phyloP scores from a whole-genome alignment of 78 protist species.

The Emiliania huxleyi region DNA sequence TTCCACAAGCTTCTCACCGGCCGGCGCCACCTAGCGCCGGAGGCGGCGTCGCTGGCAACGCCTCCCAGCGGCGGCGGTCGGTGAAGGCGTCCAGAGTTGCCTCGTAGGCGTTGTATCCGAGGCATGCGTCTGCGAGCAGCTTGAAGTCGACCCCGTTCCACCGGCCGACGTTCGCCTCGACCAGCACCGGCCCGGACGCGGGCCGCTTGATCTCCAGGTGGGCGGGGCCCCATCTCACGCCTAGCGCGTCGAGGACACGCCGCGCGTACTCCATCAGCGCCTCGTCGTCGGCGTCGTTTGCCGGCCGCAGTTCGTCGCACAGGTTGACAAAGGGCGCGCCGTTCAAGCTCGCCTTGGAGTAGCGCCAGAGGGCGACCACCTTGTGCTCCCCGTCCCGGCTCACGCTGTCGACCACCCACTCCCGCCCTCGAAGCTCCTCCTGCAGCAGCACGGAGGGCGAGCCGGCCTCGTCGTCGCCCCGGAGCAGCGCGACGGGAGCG shows the following conservation, averaged over 20 bases:
- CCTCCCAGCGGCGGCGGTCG: neutral
- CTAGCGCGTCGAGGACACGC: neutral
- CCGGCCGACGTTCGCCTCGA: neutral
- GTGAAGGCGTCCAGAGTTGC: neutral
- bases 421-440: neutral
- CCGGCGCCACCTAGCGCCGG: neutral
- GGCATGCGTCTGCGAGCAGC: neutral
- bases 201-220: neutral
- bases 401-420: neutral
- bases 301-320: neutral
- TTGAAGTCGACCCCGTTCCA: slow-evolving; percentile 6
- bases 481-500: too few species aligned
- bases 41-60: neutral
- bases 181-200: neutral
- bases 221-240: neutral
- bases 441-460: neutral
- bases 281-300: neutral
- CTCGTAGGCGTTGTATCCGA: neutral
- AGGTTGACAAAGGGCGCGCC: neutral
- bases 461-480: neutral
- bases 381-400: neutral
- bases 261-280: neutral
- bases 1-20: neutral
- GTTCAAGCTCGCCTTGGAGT: neutral
- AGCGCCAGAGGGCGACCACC: neutral